Evolutionary conservation across 176 grass and related monocot species (phyloP), one percentile per base, ranked within the genome.

Genomic region (Dendrocalamus sinicus): DNA sequence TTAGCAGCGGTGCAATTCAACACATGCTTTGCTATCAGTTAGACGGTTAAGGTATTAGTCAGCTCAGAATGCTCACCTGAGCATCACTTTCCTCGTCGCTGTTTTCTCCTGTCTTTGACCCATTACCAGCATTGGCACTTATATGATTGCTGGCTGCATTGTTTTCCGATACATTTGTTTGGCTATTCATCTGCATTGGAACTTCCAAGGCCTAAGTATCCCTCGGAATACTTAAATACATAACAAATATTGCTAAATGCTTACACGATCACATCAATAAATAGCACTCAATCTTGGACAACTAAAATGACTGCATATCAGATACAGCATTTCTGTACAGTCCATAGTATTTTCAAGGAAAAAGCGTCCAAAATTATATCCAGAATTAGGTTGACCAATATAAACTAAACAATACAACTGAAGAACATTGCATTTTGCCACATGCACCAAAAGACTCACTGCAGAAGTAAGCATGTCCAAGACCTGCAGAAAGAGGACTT

Each of bases 101-200:
- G 81, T 83, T 91, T 81, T 96, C 92, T 57, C 90, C 91, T 60
- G 78, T 89, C 73, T 91, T 88, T 48, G 90, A 92, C 73, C 81
- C 92, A 80, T 80, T 80, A 75, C 32, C 93, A 74, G 62, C 80
- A 84, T 94, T 94, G 48, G 67, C 88, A 87, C 92, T 99, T 76
- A 96, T 52, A 87, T 89, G 89, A 86, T 96, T 96, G 88, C 88
- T 96, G 64, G 84, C 92, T 35, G 78, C 90, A 81, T 92, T 94
- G 73, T 91, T 91, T 52, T 94, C 90, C 0, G 97, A 96, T 55
- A 68, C 94, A 90, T 92, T 94, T 80, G 80, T 66, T 86, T 88
- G 88, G 82, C 62, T 92, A 72, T 77, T 94, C 55, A 81, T 89
- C 94, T 99, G 94, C 84, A 93, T 76, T 54, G 20, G 63, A 78